phyloP scores from a whole-genome alignment of 192 early-diverging fungal species.

The Haplosporangium gracile region DNA sequence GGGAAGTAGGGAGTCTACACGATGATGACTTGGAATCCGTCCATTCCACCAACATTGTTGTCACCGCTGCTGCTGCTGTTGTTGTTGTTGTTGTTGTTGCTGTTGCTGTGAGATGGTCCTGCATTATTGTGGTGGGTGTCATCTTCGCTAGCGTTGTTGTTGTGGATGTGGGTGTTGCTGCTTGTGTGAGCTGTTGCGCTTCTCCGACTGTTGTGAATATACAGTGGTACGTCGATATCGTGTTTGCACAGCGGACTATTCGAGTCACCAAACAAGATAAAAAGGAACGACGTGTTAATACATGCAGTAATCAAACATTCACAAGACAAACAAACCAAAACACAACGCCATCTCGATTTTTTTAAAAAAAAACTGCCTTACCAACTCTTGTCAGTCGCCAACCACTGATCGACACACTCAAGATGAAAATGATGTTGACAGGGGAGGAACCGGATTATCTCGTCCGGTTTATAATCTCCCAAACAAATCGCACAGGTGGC shows the following conservation, averaged over 20 bases:
- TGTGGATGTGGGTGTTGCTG: neutral
- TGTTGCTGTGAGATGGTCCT: neutral
- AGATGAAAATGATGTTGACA: constrained; percentile 58
- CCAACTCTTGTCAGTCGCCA: constrained; percentile 57
- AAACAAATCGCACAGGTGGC: constrained; percentile 56
- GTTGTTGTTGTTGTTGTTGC: neutral
- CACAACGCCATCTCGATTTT: neutral
- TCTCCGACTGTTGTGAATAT: neutral
- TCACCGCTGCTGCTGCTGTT: too few species aligned
- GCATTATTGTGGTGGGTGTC: neutral
- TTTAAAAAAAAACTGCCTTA: constrained; percentile 4
- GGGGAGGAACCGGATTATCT: constrained; percentile 50
- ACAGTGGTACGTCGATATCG: constrained; percentile 53
- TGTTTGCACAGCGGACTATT: constrained; percentile 57
- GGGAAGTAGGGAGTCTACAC: neutral
- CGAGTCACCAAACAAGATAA: neutral
- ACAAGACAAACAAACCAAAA: constrained; percentile 14
- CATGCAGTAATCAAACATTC: neutral
- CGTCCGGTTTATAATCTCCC: constrained; percentile 44
- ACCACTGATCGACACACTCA: constrained; percentile 58
- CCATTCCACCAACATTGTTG: neutral
- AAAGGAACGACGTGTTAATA: neutral
- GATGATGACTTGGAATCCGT: constrained; percentile 35
- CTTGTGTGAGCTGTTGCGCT: neutral
- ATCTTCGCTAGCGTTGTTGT: neutral